Evolutionary conservation across 441 rosid genomes (phyloP), one percentile per base, ranked within the genome.

Genomic region (Gossypium schwendimanii): DNA sequence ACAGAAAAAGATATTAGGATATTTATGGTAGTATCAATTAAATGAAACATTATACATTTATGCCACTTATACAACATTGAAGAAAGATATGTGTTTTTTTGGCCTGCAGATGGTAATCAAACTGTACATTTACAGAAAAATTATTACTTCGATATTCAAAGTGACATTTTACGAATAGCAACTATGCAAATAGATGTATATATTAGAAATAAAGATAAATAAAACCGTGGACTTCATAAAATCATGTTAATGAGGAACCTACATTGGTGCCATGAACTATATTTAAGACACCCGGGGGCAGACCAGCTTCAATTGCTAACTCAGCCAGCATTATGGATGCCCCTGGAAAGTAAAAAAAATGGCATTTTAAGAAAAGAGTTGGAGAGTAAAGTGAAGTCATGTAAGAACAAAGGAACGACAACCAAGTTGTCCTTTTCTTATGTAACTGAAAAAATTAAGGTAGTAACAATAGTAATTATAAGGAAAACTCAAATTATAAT

Each of bases 301-400:
- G 84, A 75, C 97, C 98, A 71, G 98, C 97, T 81, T 93, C 96
- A 88, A 87, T 87, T 54, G 97, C 96, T 75, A 94, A 80, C 76
- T 91, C 97, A 0, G 98, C 94, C 78, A 94, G 94, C 60, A 89
- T 81, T n/a, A 90, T 78, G 58, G 98, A 94, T 75, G 96, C 98
- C 82, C 98, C 98, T 93, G 85, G 70, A 75, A 72, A 67, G 47
- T 4, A 14, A 26, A 50, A 66, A 24, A n/a, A 49, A n/a, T 8
- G 44, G 44, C 20, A 8, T 66, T 66, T 65, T 45, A 65, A 65
- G 21, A 21, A 65, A 47, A 47, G 36, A 11, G 17, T 41, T 11
- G 6, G 69, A 61, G 39, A 44, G 45, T 26, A 72, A 71, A 41
- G 55, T 73, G 53, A 52, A 60, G 39, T 63, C 68, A 44, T 28